phyloP scores from a whole-genome alignment of 306 rosid genomes.

The Boehmeria nivea region DNA sequence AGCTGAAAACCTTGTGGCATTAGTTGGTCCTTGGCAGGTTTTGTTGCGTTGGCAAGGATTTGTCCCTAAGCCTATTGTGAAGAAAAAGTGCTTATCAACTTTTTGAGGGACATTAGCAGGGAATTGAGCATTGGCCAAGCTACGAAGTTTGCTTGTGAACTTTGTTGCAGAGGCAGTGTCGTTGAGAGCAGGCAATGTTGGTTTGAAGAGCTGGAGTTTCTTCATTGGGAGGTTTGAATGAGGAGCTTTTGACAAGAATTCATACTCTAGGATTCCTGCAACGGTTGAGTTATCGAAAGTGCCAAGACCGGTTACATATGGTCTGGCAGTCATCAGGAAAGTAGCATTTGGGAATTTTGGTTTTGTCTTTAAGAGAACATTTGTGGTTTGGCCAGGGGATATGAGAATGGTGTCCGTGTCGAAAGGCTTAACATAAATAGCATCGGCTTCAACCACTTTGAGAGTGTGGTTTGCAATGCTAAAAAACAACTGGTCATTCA shows the following conservation, averaged over 20 bases:
- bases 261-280: constrained; percentile 50
- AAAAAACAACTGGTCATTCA: constrained; percentile 59
- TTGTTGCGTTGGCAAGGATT: constrained; percentile 40
- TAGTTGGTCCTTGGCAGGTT: constrained; percentile 57
- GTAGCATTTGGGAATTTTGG: constrained; percentile 45
- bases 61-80: constrained; percentile 60
- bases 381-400: constrained; percentile 64
- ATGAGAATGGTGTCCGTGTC: constrained; percentile 39
- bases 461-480: constrained; percentile 66
- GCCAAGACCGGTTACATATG: constrained; percentile 47
- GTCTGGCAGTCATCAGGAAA: constrained; percentile 57
- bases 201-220: constrained; percentile 38
- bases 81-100: constrained; percentile 50
- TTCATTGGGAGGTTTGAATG: constrained; percentile 21
- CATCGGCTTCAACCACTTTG: constrained; percentile 52
- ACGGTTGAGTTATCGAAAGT: constrained; percentile 73
- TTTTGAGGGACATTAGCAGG: constrained; percentile 62
- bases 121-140: constrained; percentile 43
- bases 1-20: constrained; percentile 64
- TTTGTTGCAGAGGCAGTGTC: constrained; percentile 57
- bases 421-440: constrained; percentile 57
- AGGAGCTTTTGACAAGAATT: constrained; percentile 16
- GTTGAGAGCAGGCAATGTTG: constrained; percentile 45
- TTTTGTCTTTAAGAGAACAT: constrained; percentile 53
- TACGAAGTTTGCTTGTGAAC: constrained; percentile 32